Percentiles rank a stretch among this genome's conserved stretches.
phyloP scores from a whole-genome alignment of 2,329 filamentous ascomycete genomes.

The Trichophyton schoenleinii region DNA sequence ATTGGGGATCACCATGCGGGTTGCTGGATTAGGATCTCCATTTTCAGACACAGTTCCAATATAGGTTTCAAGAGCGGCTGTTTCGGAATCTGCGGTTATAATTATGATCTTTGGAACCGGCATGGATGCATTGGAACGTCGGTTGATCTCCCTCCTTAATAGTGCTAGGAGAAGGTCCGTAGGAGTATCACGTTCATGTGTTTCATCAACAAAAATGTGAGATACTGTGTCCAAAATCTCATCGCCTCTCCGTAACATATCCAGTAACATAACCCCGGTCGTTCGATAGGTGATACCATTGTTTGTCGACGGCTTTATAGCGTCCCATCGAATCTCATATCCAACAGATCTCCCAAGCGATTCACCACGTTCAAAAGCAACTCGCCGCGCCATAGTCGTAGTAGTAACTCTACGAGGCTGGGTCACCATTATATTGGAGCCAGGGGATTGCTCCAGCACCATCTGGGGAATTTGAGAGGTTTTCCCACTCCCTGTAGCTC shows the following conservation, averaged over 20 bases:
- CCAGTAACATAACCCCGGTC: slow-evolving; percentile 36
- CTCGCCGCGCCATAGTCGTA: slow-evolving; percentile 34
- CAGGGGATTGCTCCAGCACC: slow-evolving; percentile 34
- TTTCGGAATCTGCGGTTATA: slow-evolving; percentile 40
- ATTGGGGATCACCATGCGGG: slow-evolving; percentile 33
- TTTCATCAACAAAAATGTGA: slow-evolving; percentile 42
- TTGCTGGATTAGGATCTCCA: slow-evolving; percentile 25
- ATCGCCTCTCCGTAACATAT: slow-evolving; percentile 31
- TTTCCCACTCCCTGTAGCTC: slow-evolving; percentile 38
- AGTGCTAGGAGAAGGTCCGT: slow-evolving; percentile 38
- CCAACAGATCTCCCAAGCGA: slow-evolving; percentile 32
- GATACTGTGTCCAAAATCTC: slow-evolving; percentile 31
- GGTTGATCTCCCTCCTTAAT: slow-evolving; percentile 31
- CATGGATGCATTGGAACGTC: slow-evolving; percentile 22
- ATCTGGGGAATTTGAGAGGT: slow-evolving; percentile 41
- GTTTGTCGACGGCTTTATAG: slow-evolving; percentile 20
- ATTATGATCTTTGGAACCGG: slow-evolving; percentile 34
- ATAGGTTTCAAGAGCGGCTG: slow-evolving; percentile 35
- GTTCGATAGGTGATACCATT: slow-evolving; percentile 41
- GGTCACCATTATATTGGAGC: slow-evolving; percentile 39
- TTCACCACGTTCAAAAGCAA: slow-evolving; percentile 37
- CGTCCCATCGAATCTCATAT: slow-evolving; percentile 36
- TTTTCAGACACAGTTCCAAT: slow-evolving; percentile 24
- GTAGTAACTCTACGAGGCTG: slow-evolving; percentile 40
- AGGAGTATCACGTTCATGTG: slow-evolving; percentile 36